A percentile compares a stretch with the other conserved stretches of the same genome.
Evolutionary conservation across 768 basidiomycete species (phyloP).

Genomic region (Suillus decipiens): DNA sequence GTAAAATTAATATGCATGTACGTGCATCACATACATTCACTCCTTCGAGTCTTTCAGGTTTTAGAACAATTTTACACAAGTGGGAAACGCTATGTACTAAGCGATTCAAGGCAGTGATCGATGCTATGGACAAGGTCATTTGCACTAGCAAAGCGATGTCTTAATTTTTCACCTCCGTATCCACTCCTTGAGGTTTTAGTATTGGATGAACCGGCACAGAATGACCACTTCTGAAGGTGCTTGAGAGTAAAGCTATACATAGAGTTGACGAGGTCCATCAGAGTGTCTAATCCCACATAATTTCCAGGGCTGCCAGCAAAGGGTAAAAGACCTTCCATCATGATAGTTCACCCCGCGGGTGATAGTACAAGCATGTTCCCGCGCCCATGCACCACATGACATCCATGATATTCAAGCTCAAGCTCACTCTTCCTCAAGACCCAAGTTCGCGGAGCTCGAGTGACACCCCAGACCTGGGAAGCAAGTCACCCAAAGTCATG

Average conservation of each 20-base stretch:
- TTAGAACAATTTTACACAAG: background rate
- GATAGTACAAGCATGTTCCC: too few relatives aligned
- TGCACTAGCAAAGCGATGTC: background rate
- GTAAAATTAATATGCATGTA: background rate
- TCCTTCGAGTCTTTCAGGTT: background rate
- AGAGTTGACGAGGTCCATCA: background rate
- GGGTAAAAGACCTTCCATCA: too few relatives aligned
- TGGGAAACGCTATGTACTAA: background rate
- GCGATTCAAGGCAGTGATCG: background rate
- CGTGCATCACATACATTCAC: background rate
- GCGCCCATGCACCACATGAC: too few relatives aligned
- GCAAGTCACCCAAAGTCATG: too few relatives aligned
- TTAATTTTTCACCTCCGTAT: slow-evolving; percentile 64
- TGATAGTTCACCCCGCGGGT: too few relatives aligned
- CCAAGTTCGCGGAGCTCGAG: too few relatives aligned
- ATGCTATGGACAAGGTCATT: background rate
- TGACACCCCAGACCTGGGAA: too few relatives aligned
- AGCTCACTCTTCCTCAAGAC: too few relatives aligned
- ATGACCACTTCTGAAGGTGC: background rate
- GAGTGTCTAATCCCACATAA: background rate
- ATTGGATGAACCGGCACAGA: slow-evolving; percentile 61
- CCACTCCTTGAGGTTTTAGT: slow-evolving; percentile 96
- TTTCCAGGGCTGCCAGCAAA: too few relatives aligned
- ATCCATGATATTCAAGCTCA: too few relatives aligned
- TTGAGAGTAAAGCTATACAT: background rate